Evolutionary conservation across 352 stramenopile species (phyloP).

Genomic region (Pythium monospermum): DNA sequence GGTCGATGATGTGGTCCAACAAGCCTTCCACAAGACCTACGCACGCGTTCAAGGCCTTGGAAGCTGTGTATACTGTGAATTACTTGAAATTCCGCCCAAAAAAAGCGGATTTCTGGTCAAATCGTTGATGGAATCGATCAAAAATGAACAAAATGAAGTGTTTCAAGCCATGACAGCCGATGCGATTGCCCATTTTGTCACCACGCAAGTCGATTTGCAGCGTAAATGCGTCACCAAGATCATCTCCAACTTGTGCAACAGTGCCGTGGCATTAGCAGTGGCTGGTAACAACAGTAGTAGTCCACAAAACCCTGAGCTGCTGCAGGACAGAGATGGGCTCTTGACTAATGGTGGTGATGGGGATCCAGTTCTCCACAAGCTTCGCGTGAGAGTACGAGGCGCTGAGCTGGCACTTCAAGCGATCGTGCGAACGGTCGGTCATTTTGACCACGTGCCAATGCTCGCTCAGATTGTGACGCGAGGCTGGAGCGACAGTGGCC

Average conservation of each 20-base stretch:
- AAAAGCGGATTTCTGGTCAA: constrained; percentile 77
- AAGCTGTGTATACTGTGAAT: constrained; percentile 45
- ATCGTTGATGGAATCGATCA: constrained; percentile 75
- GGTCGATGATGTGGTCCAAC: constrained; percentile 61
- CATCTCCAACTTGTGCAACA: constrained; percentile 74
- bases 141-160: constrained; percentile 41
- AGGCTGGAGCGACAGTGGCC: constrained; percentile 24
- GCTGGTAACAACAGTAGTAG: neutral
- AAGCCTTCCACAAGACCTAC: constrained; percentile 43
- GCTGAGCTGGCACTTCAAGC: constrained; percentile 34
- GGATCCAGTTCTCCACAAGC: neutral
- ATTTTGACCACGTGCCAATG: constrained; percentile 32
- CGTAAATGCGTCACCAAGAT: constrained; percentile 76
- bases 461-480: constrained; percentile 34
- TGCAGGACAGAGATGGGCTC: too few species aligned
- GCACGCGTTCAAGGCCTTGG: constrained; percentile 60
- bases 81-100: constrained; percentile 55
- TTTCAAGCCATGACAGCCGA: constrained; percentile 44
- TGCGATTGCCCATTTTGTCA: constrained; percentile 52
- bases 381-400: constrained; percentile 32
- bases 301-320: constrained; percentile 25
- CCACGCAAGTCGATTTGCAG: constrained; percentile 42
- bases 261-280: constrained; percentile 33
- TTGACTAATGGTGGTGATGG: too few species aligned
- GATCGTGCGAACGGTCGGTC: constrained; percentile 30